Evolutionary conservation across 2,329 filamentous ascomycete species (phyloP), one percentile per base, ranked within the genome.

Genomic region (Venturia asperata): DNA sequence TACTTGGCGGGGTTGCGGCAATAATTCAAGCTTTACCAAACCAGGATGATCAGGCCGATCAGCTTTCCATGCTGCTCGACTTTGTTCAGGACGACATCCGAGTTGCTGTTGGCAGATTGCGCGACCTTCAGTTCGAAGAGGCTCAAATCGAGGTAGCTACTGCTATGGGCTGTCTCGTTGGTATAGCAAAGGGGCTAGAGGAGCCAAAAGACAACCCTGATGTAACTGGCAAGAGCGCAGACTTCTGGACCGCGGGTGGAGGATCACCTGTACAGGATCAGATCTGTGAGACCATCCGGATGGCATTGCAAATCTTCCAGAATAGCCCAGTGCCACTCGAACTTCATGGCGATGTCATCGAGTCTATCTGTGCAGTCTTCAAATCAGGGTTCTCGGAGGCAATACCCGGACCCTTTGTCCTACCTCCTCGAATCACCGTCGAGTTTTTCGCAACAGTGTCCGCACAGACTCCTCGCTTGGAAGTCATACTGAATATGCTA

Each of bases 301-400:
- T 30, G 27, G 62, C 56, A 9, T 27, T 66, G 41, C 30, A 77
- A 7, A 64, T 49, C 63, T 67, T 30, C 60, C 67, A 19, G 21
- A 19, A 41, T 7, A 47, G 39, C 24, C 34, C 39, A 27, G 24
- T 21, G 1, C 43, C 64, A 15, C 49, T 66, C n/a, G 64, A 56
- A 21, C 49, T 66, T 34, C 85, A 83, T 66, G 82, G 85, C 27
- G 90, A 92, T 69, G 82, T 91, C 13, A 82, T 88, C 27, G 89
- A 92, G 70, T 81, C 85, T 4, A 85, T 87, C 42, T 94, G 90
- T 75, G 82, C 81, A 66, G 84, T 92, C 61, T 80, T 93, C 62
- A 85, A 87, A 49, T 83, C 86, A 24, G 91, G 91, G 0, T 92
- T 92, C 71, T 87, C 87, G 0, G 91, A 95, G 74, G 83, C 81